Evolutionary conservation across 139 green algal genomes (phyloP), one percentile per base, ranked within the genome.

Genomic region (Astrephomene gubernaculifera): DNA sequence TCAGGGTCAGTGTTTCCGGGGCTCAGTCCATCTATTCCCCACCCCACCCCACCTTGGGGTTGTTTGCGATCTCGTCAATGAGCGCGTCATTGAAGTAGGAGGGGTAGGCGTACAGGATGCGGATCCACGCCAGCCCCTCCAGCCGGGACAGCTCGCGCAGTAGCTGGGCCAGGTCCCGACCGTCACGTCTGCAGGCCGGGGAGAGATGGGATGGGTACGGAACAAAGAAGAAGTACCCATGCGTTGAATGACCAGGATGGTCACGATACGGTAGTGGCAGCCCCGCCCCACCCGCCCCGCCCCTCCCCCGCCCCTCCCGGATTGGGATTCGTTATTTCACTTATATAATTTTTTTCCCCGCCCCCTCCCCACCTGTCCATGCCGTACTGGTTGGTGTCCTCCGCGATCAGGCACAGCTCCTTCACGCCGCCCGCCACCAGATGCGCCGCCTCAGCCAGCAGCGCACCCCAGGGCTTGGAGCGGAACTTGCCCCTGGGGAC

Each of bases 381-480:
- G 54, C 96, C 96, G 43, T 95, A 98, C 90, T 97, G 95, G 87
- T 97, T 97, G 43, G 95, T 97, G 91, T 97, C 95, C 81, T 93
- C 93, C 53, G 94, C 95, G 63, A 98, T 98, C 5, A 98, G 90
- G 86, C 95, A 96, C 54, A 98, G 91, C 92, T 98, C 96, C 79
- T 92, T 88, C 21, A 91, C 95, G 21, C 96, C 96, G 17, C 33
- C 71, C 5, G 86, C 91, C 49, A 96, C 95, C 86, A 97, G 86
- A 29, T 79, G 60, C 79, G 70, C 39, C 0, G 95, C 96, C 87
- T 98, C 96, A 21, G 93, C 92, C 57, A 97, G 60, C 70, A 97
- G 73, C 19, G 81, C 63, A 33, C 91, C 81, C 89, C 90, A 97
- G 2, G 93, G 90, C 88, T 98, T 98, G 80, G 85, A 94, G n/a